Conservation (phyloP, 176 grass and related monocot genomes). For the Hsuehochloa calcarea region DNA sequence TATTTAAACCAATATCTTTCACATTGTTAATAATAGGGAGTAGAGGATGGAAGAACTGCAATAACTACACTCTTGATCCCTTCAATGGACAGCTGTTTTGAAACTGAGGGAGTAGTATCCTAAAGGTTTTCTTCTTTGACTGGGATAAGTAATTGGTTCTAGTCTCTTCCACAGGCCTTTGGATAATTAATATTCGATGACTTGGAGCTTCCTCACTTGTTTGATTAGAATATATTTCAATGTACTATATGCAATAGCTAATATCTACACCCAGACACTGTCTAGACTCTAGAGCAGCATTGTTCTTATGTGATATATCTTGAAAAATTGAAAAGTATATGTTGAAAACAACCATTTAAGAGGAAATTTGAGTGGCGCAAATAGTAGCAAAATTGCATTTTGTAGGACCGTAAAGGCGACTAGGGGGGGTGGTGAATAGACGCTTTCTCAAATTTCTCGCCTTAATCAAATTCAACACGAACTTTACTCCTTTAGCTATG, state of each 20-base stretch:
- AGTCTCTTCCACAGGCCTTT: neutral
- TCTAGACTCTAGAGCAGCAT: neutral
- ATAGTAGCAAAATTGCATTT: neutral
- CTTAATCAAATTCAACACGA: too few relatives aligned
- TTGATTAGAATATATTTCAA: neutral
- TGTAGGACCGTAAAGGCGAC: too few relatives aligned
- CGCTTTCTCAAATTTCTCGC: too few relatives aligned
- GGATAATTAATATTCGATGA: neutral
- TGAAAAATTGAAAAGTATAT: neutral
- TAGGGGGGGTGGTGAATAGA: too few relatives aligned
- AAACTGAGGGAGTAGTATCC: neutral
- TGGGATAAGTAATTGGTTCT: constrained; percentile 6
- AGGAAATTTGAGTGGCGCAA: neutral
- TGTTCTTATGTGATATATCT: neutral
- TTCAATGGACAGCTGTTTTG: neutral
- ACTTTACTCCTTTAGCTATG: too few relatives aligned
- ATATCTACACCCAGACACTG: neutral
- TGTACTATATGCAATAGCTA: neutral
- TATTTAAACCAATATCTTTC: neutral
- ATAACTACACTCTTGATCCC: neutral
- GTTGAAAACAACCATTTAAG: neutral
- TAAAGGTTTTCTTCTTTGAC: neutral
- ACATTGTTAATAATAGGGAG: neutral
- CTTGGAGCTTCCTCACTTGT: neutral
- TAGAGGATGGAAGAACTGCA: neutral